Conservation (phyloP, 495 filamentous ascomycete genomes). For the Aspergillus kassunensis region DNA sequence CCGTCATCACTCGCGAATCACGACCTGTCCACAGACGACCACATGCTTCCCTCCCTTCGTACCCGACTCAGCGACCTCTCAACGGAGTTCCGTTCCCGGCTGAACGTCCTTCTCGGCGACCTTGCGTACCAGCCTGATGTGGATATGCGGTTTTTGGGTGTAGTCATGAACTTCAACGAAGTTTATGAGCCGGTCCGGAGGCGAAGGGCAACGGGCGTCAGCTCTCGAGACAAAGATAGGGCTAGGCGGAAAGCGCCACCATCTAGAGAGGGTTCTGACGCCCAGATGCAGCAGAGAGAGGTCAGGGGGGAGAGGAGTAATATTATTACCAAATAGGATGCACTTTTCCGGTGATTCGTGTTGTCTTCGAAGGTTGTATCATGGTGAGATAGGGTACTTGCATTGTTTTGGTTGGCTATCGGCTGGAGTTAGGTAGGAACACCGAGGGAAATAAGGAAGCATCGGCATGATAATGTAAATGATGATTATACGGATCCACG, state of each 20-base stretch:
- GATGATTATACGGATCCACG: constrained; percentile 3
- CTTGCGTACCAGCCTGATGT: constrained; percentile 89
- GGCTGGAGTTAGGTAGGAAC: neutral
- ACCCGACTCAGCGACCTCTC: constrained; percentile 66
- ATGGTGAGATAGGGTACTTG: too few relatives aligned
- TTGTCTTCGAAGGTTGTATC: too few relatives aligned
- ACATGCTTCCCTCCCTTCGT: constrained; percentile 72
- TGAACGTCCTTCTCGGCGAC: constrained; percentile 83
- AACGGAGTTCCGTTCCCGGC: constrained; percentile 64
- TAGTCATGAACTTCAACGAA: constrained; percentile 99
- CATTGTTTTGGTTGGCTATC: neutral
- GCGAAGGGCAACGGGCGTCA: constrained; percentile 36
- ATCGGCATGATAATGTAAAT: neutral
- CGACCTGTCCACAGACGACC: constrained; percentile 49
- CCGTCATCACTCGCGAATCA: constrained; percentile 29
- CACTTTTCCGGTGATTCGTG: too few relatives aligned
- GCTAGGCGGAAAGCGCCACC: constrained; percentile 28
- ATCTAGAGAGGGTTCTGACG: constrained; percentile 16
- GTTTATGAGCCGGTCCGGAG: constrained; percentile 74
- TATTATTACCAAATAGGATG: constrained; percentile 5
- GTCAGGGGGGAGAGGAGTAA: constrained; percentile 23
- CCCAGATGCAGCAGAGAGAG: constrained; percentile 18
- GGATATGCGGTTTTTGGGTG: constrained; percentile 91
- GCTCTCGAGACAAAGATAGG: constrained; percentile 37
- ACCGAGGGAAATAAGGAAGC: neutral